phyloP scores from a whole-genome alignment of 257 asterid species.

The Solanum paucissectum region DNA sequence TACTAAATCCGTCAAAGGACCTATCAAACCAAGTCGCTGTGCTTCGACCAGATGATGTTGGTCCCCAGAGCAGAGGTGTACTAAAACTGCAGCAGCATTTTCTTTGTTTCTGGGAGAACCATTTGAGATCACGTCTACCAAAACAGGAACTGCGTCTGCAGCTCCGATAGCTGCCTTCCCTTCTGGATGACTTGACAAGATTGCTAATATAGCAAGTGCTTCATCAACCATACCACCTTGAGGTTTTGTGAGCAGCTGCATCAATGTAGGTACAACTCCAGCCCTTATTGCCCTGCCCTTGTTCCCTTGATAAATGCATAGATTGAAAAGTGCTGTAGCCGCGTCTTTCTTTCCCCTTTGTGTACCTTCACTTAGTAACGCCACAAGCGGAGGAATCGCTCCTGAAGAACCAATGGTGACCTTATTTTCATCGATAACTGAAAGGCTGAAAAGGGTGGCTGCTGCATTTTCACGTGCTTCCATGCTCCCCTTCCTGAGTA shows the following conservation, averaged over 20 bases:
- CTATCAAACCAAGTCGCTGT: conserved; percentile 1
- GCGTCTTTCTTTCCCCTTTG: conserved; percentile 17
- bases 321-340: conserved; percentile 17
- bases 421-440: conserved; percentile 13
- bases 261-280: conserved; percentile 11
- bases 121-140: conserved; percentile 7
- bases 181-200: conserved; percentile 8
- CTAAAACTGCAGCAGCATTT: conserved; percentile 8
- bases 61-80: conserved; percentile 4
- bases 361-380: conserved; percentile 8
- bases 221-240: conserved; percentile 12
- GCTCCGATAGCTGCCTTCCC: conserved; percentile 11
- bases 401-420: conserved; percentile 6
- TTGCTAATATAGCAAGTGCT: conserved; percentile 13
- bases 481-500: conserved; percentile 5
- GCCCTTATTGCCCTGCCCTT: conserved; percentile 14
- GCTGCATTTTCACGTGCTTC: conserved; percentile 17
- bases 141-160: conserved; percentile 9
- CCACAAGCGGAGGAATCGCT: conserved; percentile 9
- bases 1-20: conserved; percentile 1
- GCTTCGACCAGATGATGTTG: conserved; percentile 6
- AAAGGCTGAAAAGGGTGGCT: conserved; percentile 12
- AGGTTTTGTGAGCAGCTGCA: background rate
- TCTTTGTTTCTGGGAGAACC: conserved; percentile 17
- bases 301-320: conserved; percentile 17